Conservation (phyloP, 106 monocot genomes). For the Dendrobium catenatum region DNA sequence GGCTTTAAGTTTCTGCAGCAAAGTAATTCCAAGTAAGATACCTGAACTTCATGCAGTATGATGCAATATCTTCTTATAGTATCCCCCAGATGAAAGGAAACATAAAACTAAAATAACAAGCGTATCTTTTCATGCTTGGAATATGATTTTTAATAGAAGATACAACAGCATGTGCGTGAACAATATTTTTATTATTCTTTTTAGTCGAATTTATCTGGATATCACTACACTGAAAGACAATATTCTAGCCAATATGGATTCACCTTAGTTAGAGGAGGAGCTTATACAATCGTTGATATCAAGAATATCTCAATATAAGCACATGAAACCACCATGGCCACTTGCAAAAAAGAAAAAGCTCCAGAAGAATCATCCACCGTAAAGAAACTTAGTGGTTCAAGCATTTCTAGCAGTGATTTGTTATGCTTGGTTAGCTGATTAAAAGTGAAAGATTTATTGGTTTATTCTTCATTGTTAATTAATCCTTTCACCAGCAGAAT, state of each 20-base stretch:
- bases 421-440: not conserved
- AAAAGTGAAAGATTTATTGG: not conserved
- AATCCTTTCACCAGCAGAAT: not conserved
- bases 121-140: not conserved
- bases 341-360: not conserved
- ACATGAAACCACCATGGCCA: not conserved
- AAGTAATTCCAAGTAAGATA: constrained; percentile 8
- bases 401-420: not conserved
- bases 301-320: not conserved
- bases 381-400: not conserved
- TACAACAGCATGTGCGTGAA: not conserved
- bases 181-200: not conserved
- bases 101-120: not conserved
- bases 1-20: constrained; percentile 81
- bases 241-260: not conserved
- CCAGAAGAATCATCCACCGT: not conserved
- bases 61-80: not conserved
- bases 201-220: not conserved
- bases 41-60: not conserved
- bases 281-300: not conserved
- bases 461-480: not conserved
- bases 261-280: not conserved
- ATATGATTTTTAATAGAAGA: not conserved
- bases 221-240: not conserved
- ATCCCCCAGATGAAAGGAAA: not conserved